These are phyloP conservation scores for Aureobasidium subglaciale DNA, from an alignment of 2,329 filamentous ascomycete species.

Conservation along the genomic window DNA sequence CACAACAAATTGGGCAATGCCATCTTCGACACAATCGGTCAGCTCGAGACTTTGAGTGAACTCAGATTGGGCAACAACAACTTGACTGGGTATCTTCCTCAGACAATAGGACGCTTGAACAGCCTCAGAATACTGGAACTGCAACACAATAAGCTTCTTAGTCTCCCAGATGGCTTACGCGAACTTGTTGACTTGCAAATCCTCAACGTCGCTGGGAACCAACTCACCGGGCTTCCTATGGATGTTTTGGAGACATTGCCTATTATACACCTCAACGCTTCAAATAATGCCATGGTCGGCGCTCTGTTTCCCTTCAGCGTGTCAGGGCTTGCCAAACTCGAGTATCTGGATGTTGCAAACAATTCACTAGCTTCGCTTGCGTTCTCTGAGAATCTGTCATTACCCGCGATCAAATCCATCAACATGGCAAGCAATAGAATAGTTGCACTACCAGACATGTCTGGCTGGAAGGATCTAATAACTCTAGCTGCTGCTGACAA, in stretches of 20 bases:
- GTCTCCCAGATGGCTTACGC: constrained; percentile 60
- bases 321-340: constrained; percentile 47
- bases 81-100: constrained; percentile 60
- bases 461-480: constrained; percentile 64
- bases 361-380: constrained; percentile 60
- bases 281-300: constrained; percentile 71
- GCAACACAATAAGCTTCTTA: constrained; percentile 69
- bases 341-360: constrained; percentile 67
- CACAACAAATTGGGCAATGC: constrained; percentile 72
- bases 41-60: constrained; percentile 67
- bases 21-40: constrained; percentile 63
- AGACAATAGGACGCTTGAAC: constrained; percentile 55
- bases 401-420: constrained; percentile 68
- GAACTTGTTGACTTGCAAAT: constrained; percentile 63
- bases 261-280: constrained; percentile 64
- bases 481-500: constrained; percentile 79
- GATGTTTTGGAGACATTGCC: constrained; percentile 60
- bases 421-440: constrained; percentile 77
- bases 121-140: constrained; percentile 76
- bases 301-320: constrained; percentile 61
- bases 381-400: constrained; percentile 43
- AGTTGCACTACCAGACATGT: constrained; percentile 62
- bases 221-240: constrained; percentile 64
- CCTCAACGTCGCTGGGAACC: constrained; percentile 75
- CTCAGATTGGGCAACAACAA: constrained; percentile 75